A percentile compares a stretch with the other conserved stretches of the same genome.
Conservation (phyloP, 2,329 filamentous ascomycete species). For the Scedosporium minutisporum region DNA sequence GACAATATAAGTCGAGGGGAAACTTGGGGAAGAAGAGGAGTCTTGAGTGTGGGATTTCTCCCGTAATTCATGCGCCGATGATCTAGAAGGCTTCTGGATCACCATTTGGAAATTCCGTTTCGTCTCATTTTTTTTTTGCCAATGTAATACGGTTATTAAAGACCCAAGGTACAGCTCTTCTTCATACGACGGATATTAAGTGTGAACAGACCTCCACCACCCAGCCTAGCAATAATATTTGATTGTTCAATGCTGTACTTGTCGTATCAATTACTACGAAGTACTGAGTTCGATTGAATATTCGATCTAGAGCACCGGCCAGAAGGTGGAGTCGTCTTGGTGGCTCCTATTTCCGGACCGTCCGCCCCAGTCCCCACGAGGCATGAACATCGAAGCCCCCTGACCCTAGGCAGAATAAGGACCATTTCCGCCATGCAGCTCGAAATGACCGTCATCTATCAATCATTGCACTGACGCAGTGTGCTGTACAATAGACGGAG, state of each 20-base stretch:
- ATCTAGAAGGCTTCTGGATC: slow-evolving; percentile 1
- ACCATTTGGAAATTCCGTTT: neutral
- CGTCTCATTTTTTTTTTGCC: neutral
- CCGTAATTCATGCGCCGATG: neutral
- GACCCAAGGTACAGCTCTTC: neutral
- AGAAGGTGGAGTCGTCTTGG: no score
- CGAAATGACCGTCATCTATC: neutral
- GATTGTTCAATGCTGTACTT: no score
- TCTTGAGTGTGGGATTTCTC: neutral
- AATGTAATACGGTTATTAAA: neutral
- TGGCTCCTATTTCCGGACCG: neutral
- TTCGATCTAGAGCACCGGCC: no score
- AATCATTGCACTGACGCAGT: neutral
- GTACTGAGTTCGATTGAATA: no score
- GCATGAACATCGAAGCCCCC: neutral
- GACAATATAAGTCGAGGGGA: neutral
- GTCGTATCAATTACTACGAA: no score
- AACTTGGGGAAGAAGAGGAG: neutral
- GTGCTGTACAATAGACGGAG: neutral
- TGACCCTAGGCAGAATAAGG: neutral
- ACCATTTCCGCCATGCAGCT: neutral
- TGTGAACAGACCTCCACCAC: no score
- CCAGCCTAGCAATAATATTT: no score
- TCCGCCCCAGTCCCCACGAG: no score
- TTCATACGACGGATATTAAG: no score